These are phyloP conservation scores for Claviceps sp. DNA, from an alignment of 2,329 filamentous ascomycete species.

Conservation along the genomic window DNA sequence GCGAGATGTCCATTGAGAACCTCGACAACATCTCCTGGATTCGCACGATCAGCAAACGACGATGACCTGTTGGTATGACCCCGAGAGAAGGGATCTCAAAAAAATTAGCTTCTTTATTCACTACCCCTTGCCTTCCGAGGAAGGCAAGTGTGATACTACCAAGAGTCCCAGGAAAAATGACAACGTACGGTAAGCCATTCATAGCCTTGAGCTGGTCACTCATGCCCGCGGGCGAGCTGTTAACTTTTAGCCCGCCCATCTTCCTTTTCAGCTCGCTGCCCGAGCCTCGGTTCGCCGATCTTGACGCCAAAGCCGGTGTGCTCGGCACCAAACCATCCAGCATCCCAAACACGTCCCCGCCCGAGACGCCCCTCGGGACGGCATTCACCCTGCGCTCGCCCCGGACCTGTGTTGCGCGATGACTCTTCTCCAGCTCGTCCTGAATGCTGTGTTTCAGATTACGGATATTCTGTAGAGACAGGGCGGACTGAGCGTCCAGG, in stretches of 20 bases:
- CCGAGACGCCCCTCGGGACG: slow-evolving; percentile 47
- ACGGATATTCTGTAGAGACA: slow-evolving; percentile 54
- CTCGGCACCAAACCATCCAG: slow-evolving; percentile 56
- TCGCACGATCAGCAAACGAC: slow-evolving; percentile 59
- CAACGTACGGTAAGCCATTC: slow-evolving; percentile 16
- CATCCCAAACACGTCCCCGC: slow-evolving; percentile 72
- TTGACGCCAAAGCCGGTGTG: slow-evolving; percentile 35
- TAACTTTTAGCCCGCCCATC: slow-evolving; percentile 16
- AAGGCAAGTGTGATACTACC: too few relatives aligned
- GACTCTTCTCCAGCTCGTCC: slow-evolving; percentile 68
- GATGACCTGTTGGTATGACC: slow-evolving; percentile 10
- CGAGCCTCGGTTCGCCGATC: slow-evolving; percentile 24
- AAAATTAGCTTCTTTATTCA: too few relatives aligned
- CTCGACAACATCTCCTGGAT: slow-evolving; percentile 72
- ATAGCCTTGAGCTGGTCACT: slow-evolving; percentile 20
- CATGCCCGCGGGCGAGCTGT: slow-evolving; percentile 22
- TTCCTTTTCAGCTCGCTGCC: slow-evolving; percentile 20
- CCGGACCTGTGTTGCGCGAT: slow-evolving; percentile 48
- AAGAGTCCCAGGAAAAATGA: background rate
- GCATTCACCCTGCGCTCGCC: slow-evolving; percentile 48
- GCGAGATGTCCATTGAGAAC: slow-evolving; percentile 66
- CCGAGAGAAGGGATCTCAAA: background rate
- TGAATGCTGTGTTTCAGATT: slow-evolving; percentile 79
- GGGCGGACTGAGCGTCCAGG: slow-evolving; percentile 51
- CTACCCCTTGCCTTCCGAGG: too few relatives aligned